Evolutionary conservation across 1,284 basidiomycete species (phyloP), one percentile per base, ranked within the genome.

Genomic region (Austroboletus rostrupii): DNA sequence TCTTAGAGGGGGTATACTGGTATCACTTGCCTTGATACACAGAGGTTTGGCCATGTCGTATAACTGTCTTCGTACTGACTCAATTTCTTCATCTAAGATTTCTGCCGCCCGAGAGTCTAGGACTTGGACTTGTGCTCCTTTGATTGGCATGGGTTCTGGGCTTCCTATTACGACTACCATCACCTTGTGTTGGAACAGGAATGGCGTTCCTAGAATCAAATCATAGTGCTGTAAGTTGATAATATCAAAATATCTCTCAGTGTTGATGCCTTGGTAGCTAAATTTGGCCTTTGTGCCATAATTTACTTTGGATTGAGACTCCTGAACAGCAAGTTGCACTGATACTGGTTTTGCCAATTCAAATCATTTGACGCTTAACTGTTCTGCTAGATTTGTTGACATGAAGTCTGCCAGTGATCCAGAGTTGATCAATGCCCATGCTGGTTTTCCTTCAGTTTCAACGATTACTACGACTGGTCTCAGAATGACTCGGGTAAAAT

Each of bases 361-460:
- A 0, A 58, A 49, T 1, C 48, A 36, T 11, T 49, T 45, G 0
- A 72, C 9, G 1, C 58, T 53, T 0, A 74, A 47, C 44, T 73
- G 70, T 44, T 74, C 67, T 0, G 58, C 71, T 1, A 75, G 23
- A 1, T 53, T 66, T 0, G 65, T 66, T 2, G 70, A 75, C 45
- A 77, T 60, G 42, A 75, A 72, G 40, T 76, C 70, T 0, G 65
- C 63, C 2, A 73, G 55, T 0, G 70, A 75, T 0, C 71, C 70
- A 0, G 65, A 56, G 41, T 74, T 68, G 0, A 75, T 26, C 11
- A 75, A 46, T 0, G 69, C 70, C 0, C 58, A 38, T 1, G 57
- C 59, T 0, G 65, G 59, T 1, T 68, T 54, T 0, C 67, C 72
- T 53, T 73, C 68, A 0, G 76, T 43, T 0, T 57, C 42, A 0